These are phyloP conservation scores for Nyssa sinensis DNA, from an alignment of 148 eudicot species.

Conservation along the genomic window DNA sequence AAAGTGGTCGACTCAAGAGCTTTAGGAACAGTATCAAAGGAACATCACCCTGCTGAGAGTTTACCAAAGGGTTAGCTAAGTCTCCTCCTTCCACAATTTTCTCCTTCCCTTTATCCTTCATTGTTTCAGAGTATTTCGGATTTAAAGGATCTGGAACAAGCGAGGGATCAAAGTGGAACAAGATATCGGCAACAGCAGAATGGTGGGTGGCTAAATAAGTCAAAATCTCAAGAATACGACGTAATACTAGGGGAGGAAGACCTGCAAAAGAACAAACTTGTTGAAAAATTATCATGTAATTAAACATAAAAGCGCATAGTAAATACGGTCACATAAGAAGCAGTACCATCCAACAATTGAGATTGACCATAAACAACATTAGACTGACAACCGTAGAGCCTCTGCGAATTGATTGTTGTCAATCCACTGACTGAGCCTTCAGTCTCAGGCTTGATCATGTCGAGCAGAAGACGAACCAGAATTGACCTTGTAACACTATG, in stretches of 20 bases:
- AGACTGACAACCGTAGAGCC: slow-evolving; percentile 92
- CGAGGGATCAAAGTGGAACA: slow-evolving; percentile 73
- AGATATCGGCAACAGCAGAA: slow-evolving; percentile 74
- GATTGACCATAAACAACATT: slow-evolving; percentile 91
- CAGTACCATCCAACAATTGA: slow-evolving; percentile 76
- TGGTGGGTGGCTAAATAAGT: slow-evolving; percentile 89
- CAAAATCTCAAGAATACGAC: slow-evolving; percentile 84
- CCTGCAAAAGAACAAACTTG: slow-evolving; percentile 49
- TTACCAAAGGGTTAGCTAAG: slow-evolving; percentile 22
- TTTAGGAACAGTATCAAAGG: slow-evolving; percentile 71
- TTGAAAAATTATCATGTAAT: slow-evolving; percentile 12
- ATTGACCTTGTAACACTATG: slow-evolving; percentile 76
- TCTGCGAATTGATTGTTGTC: slow-evolving; percentile 59
- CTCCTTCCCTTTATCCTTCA: slow-evolving; percentile 74
- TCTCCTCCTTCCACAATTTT: slow-evolving; percentile 55
- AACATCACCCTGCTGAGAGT: slow-evolving; percentile 38
- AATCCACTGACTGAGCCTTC: slow-evolving; percentile 42
- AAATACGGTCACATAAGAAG: neutral
- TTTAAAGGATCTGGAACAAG: slow-evolving; percentile 39
- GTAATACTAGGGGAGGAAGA: slow-evolving; percentile 91
- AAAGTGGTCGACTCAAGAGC: slow-evolving; percentile 74
- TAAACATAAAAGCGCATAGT: neutral
- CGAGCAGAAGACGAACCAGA: slow-evolving; percentile 69
- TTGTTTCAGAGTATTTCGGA: slow-evolving; percentile 30
- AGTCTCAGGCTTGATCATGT: slow-evolving; percentile 73